Conservation (phyloP, 768 basidiomycete genomes). For the Lyophyllum atratum region DNA sequence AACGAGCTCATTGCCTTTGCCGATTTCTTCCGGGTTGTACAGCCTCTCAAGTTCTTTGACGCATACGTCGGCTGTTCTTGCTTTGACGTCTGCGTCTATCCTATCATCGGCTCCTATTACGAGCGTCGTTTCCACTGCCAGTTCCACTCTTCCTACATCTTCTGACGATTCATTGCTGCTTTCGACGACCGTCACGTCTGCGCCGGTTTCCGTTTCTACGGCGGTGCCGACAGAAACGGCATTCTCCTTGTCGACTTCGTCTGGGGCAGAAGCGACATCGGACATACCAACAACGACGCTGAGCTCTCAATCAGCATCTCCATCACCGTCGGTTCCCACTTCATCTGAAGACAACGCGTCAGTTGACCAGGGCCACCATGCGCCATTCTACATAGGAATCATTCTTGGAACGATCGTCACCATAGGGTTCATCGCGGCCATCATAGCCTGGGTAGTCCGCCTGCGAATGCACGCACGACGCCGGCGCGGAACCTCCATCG, state of each 20-base stretch:
- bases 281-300: slow-evolving; percentile 4
- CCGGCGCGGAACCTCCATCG: slow-evolving; percentile 32
- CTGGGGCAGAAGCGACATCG: background rate
- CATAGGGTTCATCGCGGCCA: slow-evolving; percentile 43
- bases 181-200: background rate
- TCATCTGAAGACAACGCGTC: slow-evolving; percentile 3
- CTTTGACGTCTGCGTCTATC: background rate
- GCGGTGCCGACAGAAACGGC: background rate
- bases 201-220: background rate
- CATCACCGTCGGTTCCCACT: slow-evolving; percentile 5
- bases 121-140: background rate
- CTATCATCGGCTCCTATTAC: background rate
- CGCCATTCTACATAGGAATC: slow-evolving; percentile 53
- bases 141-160: background rate
- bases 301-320: slow-evolving; percentile 3
- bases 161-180: background rate
- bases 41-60: background rate
- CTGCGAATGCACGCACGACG: slow-evolving; percentile 36
- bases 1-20: slow-evolving; percentile 1
- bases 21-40: background rate
- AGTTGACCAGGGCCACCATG: slow-evolving; percentile 22
- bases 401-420: slow-evolving; percentile 48
- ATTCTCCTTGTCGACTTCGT: background rate
- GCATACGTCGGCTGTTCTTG: background rate
- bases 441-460: slow-evolving; percentile 53